These are phyloP conservation scores for Saccharomycopsis babjevae DNA, from an alignment of 805 yeast genomes.

Conservation along the genomic window DNA sequence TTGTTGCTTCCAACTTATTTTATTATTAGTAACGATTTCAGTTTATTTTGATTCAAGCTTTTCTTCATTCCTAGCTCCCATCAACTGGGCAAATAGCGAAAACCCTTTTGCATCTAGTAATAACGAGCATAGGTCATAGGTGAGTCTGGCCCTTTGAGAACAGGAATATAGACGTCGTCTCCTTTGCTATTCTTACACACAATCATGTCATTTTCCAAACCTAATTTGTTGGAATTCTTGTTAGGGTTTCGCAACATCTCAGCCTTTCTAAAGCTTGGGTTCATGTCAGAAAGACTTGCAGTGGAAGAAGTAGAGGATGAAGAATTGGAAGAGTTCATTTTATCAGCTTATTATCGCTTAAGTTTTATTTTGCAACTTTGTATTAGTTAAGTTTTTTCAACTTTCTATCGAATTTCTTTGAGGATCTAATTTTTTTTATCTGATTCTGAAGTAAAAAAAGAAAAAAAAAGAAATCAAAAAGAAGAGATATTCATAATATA, in stretches of 20 bases:
- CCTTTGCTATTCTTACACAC: neutral
- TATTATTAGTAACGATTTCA: no score
- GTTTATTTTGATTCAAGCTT: no score
- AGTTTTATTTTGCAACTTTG: neutral
- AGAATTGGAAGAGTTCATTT: neutral
- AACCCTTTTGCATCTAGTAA: neutral
- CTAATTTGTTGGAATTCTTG: neutral
- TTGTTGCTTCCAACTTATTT: no score
- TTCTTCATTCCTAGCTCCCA: no score
- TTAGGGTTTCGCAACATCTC: neutral
- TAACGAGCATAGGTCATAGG: constrained; percentile 15
- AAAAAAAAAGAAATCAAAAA: no score
- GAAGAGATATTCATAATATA: no score
- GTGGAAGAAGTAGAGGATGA: neutral
- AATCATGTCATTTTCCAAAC: neutral
- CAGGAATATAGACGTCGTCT: constrained; percentile 7
- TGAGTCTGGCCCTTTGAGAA: constrained; percentile 17
- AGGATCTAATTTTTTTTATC: no score
- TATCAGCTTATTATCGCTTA: neutral
- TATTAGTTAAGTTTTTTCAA: no score
- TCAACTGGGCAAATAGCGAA: no score
- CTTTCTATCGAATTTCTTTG: no score
- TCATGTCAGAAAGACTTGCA: neutral
- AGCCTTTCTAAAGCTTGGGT: neutral
- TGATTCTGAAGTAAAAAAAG: no score